Conservation (phyloP, 352 stramenopile species). For the Phytophthora colocasiae region DNA sequence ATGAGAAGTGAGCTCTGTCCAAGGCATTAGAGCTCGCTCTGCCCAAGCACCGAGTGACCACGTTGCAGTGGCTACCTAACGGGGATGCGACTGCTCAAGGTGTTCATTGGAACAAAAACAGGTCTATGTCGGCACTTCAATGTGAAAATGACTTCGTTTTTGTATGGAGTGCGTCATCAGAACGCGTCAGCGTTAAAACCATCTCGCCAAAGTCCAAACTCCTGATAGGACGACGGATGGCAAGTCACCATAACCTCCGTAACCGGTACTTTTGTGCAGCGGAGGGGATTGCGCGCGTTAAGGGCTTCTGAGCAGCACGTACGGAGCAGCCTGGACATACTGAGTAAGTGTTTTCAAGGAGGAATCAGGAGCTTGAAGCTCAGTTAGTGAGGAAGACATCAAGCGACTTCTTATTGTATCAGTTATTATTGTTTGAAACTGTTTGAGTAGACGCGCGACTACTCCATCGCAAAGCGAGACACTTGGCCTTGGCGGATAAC, state of each 20-base stretch:
- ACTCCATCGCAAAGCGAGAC: slow-evolving; percentile 70
- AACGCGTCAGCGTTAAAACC: slow-evolving; percentile 1
- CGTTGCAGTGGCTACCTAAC: slow-evolving; percentile 3
- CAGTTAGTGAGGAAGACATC: not conserved
- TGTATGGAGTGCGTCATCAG: slow-evolving; percentile 18
- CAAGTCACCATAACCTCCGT: not conserved
- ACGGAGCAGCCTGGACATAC: not conserved
- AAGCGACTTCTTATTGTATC: too few species aligned
- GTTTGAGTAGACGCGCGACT: not conserved
- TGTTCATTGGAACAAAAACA: slow-evolving; percentile 5
- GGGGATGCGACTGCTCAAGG: slow-evolving; percentile 11
- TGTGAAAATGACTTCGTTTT: slow-evolving; percentile 6
- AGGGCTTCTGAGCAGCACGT: slow-evolving; percentile 1
- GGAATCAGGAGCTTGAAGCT: too few species aligned
- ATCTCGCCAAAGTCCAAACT: slow-evolving; percentile 35
- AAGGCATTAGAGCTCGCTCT: too few species aligned
- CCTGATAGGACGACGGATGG: slow-evolving; percentile 27
- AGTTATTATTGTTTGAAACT: too few species aligned
- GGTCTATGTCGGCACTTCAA: slow-evolving; percentile 13
- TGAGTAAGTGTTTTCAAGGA: slow-evolving; percentile 13
- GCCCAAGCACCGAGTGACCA: too few species aligned
- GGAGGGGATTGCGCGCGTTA: slow-evolving; percentile 11
- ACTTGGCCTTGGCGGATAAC: slow-evolving; percentile 58
- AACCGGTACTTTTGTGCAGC: not conserved
- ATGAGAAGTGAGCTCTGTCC: slow-evolving; percentile 30